A percentile compares a stretch with the other conserved stretches of the same genome.
These are phyloP conservation scores for Phlebiopsis flavidoalba DNA, from an alignment of 768 basidiomycete species.

Conservation along the genomic window DNA sequence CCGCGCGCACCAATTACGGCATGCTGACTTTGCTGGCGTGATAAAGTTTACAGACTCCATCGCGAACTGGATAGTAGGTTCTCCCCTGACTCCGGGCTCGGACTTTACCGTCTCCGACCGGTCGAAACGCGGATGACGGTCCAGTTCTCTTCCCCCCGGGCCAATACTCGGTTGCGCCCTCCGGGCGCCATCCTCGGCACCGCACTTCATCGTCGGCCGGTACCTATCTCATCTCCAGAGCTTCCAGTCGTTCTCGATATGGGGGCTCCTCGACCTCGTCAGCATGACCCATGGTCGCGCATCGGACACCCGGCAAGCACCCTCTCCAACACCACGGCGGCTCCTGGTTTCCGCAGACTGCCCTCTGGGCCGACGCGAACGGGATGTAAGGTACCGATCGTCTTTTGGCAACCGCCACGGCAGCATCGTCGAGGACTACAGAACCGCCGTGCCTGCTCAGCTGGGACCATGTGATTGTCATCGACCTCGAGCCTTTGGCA, in stretches of 20 bases:
- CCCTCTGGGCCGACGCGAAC: slow-evolving; percentile 78
- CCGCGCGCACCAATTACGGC: not conserved
- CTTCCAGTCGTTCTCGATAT: slow-evolving; percentile 93
- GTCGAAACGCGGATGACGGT: slow-evolving; percentile 79
- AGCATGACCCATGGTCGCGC: slow-evolving; percentile 81
- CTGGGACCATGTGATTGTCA: slow-evolving; percentile 88
- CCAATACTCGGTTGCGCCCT: slow-evolving; percentile 92
- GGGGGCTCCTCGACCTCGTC: slow-evolving; percentile 86
- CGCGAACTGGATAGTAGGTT: slow-evolving; percentile 94
- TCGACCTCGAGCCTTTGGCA: slow-evolving; percentile 94
- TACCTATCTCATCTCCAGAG: slow-evolving; percentile 92
- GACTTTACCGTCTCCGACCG: slow-evolving; percentile 79
- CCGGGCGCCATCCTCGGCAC: slow-evolving; percentile 89
- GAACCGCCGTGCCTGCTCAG: slow-evolving; percentile 82
- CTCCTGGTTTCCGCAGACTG: slow-evolving; percentile 95
- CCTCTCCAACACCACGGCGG: slow-evolving; percentile 59
- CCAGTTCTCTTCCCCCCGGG: slow-evolving; percentile 83
- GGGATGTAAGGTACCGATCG: slow-evolving; percentile 81
- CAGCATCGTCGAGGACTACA: slow-evolving; percentile 89
- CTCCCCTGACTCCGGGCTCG: slow-evolving; percentile 66
- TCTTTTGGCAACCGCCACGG: slow-evolving; percentile 89
- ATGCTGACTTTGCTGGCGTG: not conserved
- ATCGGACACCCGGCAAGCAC: slow-evolving; percentile 88
- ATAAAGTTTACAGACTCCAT: slow-evolving; percentile 84
- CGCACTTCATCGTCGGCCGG: slow-evolving; percentile 92